phyloP scores from a whole-genome alignment of 2,329 filamentous ascomycete species.

The Exophiala sp. region DNA sequence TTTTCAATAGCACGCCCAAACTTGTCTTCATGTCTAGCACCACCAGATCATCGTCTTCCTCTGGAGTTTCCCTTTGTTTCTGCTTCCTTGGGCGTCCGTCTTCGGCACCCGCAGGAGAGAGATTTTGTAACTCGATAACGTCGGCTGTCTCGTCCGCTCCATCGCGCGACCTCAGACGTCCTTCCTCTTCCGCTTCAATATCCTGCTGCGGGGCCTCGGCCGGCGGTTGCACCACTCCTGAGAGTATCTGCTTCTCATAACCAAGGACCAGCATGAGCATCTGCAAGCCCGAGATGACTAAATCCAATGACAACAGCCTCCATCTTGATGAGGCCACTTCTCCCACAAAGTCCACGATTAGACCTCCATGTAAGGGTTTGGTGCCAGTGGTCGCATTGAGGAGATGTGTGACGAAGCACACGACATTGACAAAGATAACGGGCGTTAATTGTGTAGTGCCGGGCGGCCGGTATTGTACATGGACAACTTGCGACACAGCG shows the following conservation, averaged over 20 bases:
- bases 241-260: slow-evolving; percentile 48
- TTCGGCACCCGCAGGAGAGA: slow-evolving; percentile 12
- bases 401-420: slow-evolving; percentile 57
- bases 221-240: slow-evolving; percentile 24
- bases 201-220: slow-evolving; percentile 42
- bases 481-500: slow-evolving; percentile 54
- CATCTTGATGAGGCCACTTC: slow-evolving; percentile 56
- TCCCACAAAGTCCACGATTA: slow-evolving; percentile 64
- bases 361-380: slow-evolving; percentile 56
- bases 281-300: slow-evolving; percentile 54
- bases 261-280: slow-evolving; percentile 55
- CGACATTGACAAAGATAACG: slow-evolving; percentile 52
- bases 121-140: slow-evolving; percentile 23
- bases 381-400: slow-evolving; percentile 51
- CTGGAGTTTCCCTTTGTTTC: neutral
- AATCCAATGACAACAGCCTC: slow-evolving; percentile 52
- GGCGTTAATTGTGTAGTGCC: slow-evolving; percentile 50
- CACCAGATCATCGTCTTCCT: slow-evolving; percentile 18
- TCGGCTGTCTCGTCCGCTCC: slow-evolving; percentile 8
- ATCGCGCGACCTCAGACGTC: slow-evolving; percentile 28
- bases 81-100: neutral
- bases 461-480: slow-evolving; percentile 58
- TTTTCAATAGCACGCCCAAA: slow-evolving; percentile 12
- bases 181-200: slow-evolving; percentile 59
- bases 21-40: slow-evolving; percentile 16